phyloP scores from a whole-genome alignment of 257 asterid species.

The Anisodus tanguticus region DNA sequence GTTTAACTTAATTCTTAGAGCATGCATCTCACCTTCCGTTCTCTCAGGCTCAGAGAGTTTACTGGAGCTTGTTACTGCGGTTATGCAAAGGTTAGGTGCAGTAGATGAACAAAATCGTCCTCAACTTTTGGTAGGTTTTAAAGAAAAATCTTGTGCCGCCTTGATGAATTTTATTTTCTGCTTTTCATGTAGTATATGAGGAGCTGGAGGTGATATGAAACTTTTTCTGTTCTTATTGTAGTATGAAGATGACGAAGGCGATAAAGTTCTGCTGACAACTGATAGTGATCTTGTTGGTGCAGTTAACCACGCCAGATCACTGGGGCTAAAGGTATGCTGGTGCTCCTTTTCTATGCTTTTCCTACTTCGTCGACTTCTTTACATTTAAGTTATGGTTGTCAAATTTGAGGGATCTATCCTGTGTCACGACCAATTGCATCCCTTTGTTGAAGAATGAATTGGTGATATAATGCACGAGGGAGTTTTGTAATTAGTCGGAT shows the following conservation, averaged over 20 bases:
- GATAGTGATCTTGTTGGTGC: constrained; percentile 89
- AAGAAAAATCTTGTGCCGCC: neutral
- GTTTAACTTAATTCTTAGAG: constrained; percentile 8
- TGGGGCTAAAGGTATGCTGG: constrained; percentile 65
- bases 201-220: neutral
- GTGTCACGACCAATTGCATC: constrained; percentile 9
- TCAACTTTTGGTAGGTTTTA: constrained; percentile 77
- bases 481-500: neutral
- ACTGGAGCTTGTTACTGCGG: constrained; percentile 78
- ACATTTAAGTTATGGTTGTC: constrained; percentile 9
- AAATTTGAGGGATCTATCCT: neutral
- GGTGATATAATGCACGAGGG: constrained; percentile 11
- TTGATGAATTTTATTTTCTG: neutral
- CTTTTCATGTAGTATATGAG: constrained; percentile 26
- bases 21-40: neutral
- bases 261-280: constrained; percentile 78
- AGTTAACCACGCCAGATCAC: constrained; percentile 65
- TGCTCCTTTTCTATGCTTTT: constrained; percentile 16
- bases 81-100: constrained; percentile 70
- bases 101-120: constrained; percentile 51
- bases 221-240: constrained; percentile 34
- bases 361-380: neutral
- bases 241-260: constrained; percentile 99
- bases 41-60: constrained; percentile 72
- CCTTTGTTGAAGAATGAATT: neutral